phyloP scores from a whole-genome alignment of 108 stramenopile species.

The Cyclotella atomus region DNA sequence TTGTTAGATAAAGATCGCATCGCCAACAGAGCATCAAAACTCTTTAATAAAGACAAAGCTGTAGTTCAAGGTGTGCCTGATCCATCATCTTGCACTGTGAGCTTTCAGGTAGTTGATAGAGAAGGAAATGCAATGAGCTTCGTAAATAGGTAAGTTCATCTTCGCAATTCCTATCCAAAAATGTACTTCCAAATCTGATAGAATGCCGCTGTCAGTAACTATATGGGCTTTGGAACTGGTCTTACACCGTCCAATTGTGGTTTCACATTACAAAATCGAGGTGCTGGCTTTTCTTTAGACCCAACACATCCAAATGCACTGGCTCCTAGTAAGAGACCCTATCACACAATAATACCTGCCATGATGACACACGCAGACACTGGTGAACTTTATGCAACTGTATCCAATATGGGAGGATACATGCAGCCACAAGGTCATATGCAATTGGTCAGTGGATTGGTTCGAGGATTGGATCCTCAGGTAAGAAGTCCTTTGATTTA shows the following conservation, averaged over 20 bases:
- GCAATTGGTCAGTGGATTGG: slow-evolving; percentile 85
- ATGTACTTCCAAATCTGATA: background rate
- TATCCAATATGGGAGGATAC: slow-evolving; percentile 96
- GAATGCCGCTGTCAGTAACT: slow-evolving; percentile 65
- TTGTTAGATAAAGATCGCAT: slow-evolving; percentile 69
- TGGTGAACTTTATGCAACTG: slow-evolving; percentile 83
- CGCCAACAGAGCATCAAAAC: slow-evolving; percentile 43
- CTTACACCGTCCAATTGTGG: slow-evolving; percentile 93
- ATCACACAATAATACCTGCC: slow-evolving; percentile 98
- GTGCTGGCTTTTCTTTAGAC: slow-evolving; percentile 85
- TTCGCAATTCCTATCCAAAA: background rate
- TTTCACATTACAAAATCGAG: slow-evolving; percentile 96
- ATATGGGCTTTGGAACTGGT: slow-evolving; percentile 94
- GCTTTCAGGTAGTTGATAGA: slow-evolving; percentile 90
- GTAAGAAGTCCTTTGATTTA: slow-evolving; percentile 6
- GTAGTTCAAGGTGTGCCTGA: slow-evolving; percentile 54
- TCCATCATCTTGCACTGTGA: slow-evolving; percentile 87
- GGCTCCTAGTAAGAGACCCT: slow-evolving; percentile 88
- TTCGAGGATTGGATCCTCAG: slow-evolving; percentile 83
- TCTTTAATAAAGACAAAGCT: slow-evolving; percentile 70
- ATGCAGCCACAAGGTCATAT: slow-evolving; percentile 99
- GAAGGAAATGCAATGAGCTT: slow-evolving; percentile 94
- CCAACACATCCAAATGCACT: slow-evolving; percentile 86
- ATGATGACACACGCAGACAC: slow-evolving; percentile 85
- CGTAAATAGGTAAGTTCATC: slow-evolving; percentile 69